Percentiles rank a stretch among this genome's conserved stretches.
phyloP scores from a whole-genome alignment of 2,329 filamentous ascomycete genomes.

The Claviceps citrina region DNA sequence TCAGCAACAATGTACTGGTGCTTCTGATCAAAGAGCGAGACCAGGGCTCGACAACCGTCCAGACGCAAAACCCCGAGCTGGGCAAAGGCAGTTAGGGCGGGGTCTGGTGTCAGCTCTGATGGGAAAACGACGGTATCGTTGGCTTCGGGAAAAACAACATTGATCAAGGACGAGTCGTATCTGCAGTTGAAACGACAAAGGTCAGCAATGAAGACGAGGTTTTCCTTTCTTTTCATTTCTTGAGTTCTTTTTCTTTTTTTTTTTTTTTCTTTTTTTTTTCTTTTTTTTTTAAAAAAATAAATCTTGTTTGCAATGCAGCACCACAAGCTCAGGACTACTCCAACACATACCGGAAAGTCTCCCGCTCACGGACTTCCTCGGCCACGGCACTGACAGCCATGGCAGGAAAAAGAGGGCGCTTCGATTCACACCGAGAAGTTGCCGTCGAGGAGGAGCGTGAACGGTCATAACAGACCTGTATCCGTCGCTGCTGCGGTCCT shows the following conservation, averaged over 20 bases:
- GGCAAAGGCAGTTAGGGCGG: conserved; percentile 31
- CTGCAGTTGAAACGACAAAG: not conserved
- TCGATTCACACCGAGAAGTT: not conserved
- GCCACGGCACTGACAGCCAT: conserved; percentile 1
- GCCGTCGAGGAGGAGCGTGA: not conserved
- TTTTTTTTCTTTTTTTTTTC: not conserved
- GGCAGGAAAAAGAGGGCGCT: not conserved
- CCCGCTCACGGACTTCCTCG: conserved; percentile 5
- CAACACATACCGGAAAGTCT: conserved; percentile 3
- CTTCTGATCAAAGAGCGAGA: conserved; percentile 35
- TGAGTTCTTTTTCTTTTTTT: not conserved
- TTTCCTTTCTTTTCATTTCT: not conserved
- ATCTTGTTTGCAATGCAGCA: not conserved
- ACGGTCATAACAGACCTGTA: not conserved
- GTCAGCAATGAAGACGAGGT: not conserved
- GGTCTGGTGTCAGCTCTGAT: conserved; percentile 15
- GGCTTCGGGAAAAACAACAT: conserved; percentile 1
- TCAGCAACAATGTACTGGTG: conserved; percentile 37
- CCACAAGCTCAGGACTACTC: too few relatives aligned
- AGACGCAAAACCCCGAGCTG: conserved; percentile 31
- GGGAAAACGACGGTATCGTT: conserved; percentile 1
- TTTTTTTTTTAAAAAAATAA: not conserved
- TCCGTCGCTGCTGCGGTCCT: not conserved
- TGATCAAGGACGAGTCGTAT: conserved; percentile 6
- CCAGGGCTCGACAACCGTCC: conserved; percentile 24